Base-by-base conservation (phyloP, 768 basidiomycete genomes). In the Tephrocybe sp. region DNA sequence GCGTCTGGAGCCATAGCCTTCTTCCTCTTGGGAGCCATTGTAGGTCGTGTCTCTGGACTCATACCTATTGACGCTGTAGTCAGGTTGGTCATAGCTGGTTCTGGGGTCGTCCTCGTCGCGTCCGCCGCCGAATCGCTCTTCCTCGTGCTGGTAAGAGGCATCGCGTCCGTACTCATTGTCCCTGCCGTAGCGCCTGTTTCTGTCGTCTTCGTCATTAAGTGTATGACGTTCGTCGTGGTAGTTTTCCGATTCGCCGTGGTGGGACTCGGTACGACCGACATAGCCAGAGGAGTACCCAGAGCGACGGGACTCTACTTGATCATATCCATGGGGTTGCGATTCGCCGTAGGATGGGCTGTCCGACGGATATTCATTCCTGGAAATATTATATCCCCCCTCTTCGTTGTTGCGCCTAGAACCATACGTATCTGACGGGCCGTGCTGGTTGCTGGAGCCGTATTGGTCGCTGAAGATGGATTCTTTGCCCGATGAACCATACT, bases 41-140 rank as follows among this genome's bases (percentile, higher is more conserved):
- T 55, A 51, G 22, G 34, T 36, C 26, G 44, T 36, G 30, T 53
- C 57, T 19, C 44, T 36, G 22, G 49, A 54, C 18, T 47, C 42
- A 31, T 55, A 49, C 9, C 28, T 50, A 18, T 49, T 30, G 25
- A 22, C 21, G 13, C 26, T 44, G 31, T 53, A 24, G 19, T 50
- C 40, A 18, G 30, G 40, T 9, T 36, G 37, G 11, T 26, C 37
- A 18, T 46, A 28, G 39, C 30, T 28, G 32, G 25, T 42, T 11
- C 32, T 16, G 28, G 26, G 4, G 25, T 41, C 40, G 16, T 15
- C 28, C 25, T 41, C 16, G n/a, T 4, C 21, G 6, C 36, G 40
- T 26, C 40, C 5, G 6, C 21, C 4, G 24, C 21, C 25, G 25
- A 27, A 41, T 25, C 40, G 9, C 13, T 16, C 26, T 41, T 37